phyloP scores from a whole-genome alignment of 257 asterid species.

The Nicotiana paniculata region DNA sequence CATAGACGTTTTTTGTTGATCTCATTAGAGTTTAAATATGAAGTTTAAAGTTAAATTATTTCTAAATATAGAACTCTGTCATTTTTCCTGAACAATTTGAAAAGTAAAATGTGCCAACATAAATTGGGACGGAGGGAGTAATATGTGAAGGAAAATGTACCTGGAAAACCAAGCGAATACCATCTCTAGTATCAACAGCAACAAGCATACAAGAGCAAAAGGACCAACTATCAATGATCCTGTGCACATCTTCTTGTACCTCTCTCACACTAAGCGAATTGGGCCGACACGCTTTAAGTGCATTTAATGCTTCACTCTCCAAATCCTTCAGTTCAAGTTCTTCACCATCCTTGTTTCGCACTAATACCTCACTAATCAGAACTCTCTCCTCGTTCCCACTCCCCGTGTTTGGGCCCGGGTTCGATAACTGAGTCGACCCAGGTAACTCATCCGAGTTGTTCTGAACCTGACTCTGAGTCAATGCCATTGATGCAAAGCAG shows the following conservation, averaged over 20 bases:
- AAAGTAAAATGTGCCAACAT: no score
- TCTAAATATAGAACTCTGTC: no score
- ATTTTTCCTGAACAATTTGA: no score
- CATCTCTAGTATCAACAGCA: constrained; percentile 94
- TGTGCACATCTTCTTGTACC: constrained; percentile 93
- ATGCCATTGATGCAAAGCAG: constrained; percentile 57
- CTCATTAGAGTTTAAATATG: no score
- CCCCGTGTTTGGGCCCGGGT: constrained; percentile 16
- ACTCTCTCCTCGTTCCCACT: constrained; percentile 79
- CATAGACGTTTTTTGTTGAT: no score
- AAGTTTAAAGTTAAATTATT: no score
- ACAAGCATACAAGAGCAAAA: constrained; percentile 92
- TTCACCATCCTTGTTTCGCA: constrained; percentile 89
- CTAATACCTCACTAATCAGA: constrained; percentile 83
- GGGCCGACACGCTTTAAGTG: constrained; percentile 81
- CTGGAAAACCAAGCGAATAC: constrained; percentile 89
- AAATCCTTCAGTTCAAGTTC: constrained; percentile 89
- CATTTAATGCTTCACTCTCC: constrained; percentile 76
- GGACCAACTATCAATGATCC: constrained; percentile 84
- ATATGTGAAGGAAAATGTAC: constrained; percentile 19
- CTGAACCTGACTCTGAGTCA: constrained; percentile 11
- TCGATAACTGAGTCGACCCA: constrained; percentile 23
- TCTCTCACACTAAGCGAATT: constrained; percentile 83
- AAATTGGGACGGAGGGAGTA: neutral
- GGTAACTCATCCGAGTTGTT: constrained; percentile 33